Percentiles rank a stretch among this genome's conserved stretches.
Conservation (phyloP, 345 rosid genomes). For the Raphanus sativus region DNA sequence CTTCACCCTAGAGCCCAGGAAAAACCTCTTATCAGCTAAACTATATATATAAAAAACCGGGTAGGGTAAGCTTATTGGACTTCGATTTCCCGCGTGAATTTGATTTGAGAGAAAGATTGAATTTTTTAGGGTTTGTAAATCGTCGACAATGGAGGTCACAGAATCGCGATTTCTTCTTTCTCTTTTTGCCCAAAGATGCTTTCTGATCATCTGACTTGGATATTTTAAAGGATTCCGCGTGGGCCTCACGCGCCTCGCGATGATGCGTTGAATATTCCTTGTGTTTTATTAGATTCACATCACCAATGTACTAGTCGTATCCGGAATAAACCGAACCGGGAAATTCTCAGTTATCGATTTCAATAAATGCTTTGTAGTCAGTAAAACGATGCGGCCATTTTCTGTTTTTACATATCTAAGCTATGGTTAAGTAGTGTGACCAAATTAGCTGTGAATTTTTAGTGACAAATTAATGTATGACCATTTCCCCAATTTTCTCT, state of each 20-base stretch:
- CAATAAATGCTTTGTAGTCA: too few species aligned
- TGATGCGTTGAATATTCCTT: not conserved
- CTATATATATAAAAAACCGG: not conserved
- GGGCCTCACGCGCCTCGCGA: not conserved
- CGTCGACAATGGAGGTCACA: not conserved
- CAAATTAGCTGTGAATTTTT: too few species aligned
- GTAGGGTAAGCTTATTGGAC: not conserved
- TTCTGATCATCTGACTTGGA: not conserved
- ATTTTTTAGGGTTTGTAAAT: conserved; percentile 3
- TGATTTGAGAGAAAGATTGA: not conserved
- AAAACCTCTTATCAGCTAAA: conserved; percentile 10
- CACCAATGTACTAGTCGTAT: not conserved
- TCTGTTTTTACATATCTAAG: too few species aligned
- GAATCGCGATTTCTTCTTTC: not conserved
- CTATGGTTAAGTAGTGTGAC: too few species aligned
- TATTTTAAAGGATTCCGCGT: not conserved
- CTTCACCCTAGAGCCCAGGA: not conserved
- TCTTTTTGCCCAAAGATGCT: not conserved
- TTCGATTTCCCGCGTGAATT: conserved; percentile 18
- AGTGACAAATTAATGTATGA: too few species aligned
- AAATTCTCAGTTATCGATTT: too few species aligned
- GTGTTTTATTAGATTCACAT: not conserved
- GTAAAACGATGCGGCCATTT: too few species aligned
- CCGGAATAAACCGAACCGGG: too few species aligned
- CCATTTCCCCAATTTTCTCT: too few species aligned